phyloP scores from a whole-genome alignment of 2,329 filamentous ascomycete genomes.

The Diaporthe eres region DNA sequence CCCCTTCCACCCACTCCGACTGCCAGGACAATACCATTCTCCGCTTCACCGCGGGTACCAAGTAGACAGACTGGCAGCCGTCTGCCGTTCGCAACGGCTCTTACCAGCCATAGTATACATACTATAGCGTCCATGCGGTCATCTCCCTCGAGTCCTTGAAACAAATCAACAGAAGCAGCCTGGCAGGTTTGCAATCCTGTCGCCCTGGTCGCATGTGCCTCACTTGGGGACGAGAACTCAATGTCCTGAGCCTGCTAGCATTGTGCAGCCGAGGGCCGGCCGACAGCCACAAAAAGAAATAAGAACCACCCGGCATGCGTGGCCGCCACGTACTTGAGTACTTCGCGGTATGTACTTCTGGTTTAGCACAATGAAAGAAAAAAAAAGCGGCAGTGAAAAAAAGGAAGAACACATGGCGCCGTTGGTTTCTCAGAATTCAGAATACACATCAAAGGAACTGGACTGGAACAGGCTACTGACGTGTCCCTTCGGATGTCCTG shows the following conservation, averaged over 20 bases:
- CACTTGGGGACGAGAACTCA: not conserved
- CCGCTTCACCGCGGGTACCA: not conserved
- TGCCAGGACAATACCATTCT: conserved; percentile 6
- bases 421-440: not conserved
- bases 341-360: not conserved
- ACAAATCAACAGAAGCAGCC: conserved; percentile 7
- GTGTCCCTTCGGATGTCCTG: conserved; percentile 13
- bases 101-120: conserved; percentile 21
- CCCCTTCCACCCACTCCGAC: not conserved
- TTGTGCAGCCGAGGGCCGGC: not conserved
- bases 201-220: not conserved
- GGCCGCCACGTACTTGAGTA: conserved; percentile 12
- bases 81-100: conserved; percentile 14
- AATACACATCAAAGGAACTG: not conserved
- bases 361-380: not conserved
- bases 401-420: conserved; percentile 13
- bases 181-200: conserved; percentile 7
- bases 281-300: conserved; percentile 1
- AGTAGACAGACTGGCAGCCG: not conserved
- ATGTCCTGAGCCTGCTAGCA: not conserved
- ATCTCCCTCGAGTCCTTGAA: conserved; percentile 24
- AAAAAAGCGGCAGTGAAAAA: conserved; percentile 9
- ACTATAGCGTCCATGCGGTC: conserved; percentile 23
- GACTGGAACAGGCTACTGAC: conserved; percentile 11
- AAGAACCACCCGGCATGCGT: not conserved